Base-by-base conservation (phyloP, 2,329 filamentous ascomycete genomes). In the Blumeria graminis region DNA sequence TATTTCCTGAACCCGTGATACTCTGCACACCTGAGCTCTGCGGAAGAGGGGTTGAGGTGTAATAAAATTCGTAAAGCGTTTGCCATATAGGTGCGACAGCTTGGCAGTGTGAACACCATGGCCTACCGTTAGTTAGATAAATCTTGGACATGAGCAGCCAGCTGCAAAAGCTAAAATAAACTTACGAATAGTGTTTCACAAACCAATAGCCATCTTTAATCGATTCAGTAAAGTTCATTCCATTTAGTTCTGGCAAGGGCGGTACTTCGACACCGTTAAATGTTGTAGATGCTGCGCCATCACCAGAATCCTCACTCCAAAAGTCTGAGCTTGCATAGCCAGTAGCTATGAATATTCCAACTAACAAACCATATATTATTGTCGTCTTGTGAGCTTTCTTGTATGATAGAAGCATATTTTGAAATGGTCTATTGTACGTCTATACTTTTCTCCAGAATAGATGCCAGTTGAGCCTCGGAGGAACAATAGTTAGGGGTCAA, bases 11-110 rank as follows among this genome's bases (percentile, higher is more conserved):
- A 62, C 68, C 72, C 63, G 70, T 72, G 63, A 67, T 70, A 22
- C 69, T 53, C 69, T 59, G 73, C 69, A 54, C 56, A 5, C 61
- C 41, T 13, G 60, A 52, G 10, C 58, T 60, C 46, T 63, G 56
- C 28, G 65, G 62, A 10, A 82, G 71, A 14, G 84, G 82, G 63
- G 87, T 82, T 39, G 86, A 92, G 39, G 89, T 95, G 71, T 86
- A 63, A 52, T 63, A 98, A 69, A 82, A 95, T 71, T 98, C 92
- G 74, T 96, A 94, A 13, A 90, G 69, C 5, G 89, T 95, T 70
- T 96, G 88, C 74, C 80, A 95, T 55, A 79, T 82, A 7, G 92
- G 92, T 55, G 86, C 87, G 65, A 87, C 85, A 22, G 60, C 57
- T 28, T 62, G 55, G 55, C 65, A 67, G 57, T 67, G 65, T 41